Base-by-base conservation (phyloP, 495 filamentous ascomycete genomes). In the Penicillium psychrofluorescens region DNA sequence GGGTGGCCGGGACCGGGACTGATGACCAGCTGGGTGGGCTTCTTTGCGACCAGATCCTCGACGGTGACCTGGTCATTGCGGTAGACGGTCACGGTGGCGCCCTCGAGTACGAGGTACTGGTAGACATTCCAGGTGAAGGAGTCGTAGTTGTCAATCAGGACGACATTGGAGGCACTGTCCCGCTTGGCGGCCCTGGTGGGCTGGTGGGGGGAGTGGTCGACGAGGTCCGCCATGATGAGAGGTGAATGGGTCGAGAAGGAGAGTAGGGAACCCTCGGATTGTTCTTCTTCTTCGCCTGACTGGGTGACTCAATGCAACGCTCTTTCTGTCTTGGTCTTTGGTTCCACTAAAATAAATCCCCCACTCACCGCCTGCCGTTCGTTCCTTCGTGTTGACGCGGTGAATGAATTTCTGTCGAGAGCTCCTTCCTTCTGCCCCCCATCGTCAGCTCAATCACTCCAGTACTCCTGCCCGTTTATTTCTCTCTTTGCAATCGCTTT, bases 41-140 rank as follows among this genome's bases (percentile, higher is more conserved):
- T 81, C 59, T 84, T 78, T 8, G 76, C 75, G 42, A 91, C 81
- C 45, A 99, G 72, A 44, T 95, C 84, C 16, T 91, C 79, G 8
- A 99, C 64, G 4, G 81, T 80, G 60, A 96, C 81, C 61, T 95
- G 79, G 68, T 97, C 90, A 58, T 99, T 99, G 45, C 92, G 79
- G 69, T 79, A 84, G 22, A 97, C 92, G 9, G 81, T 85, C 34
- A 96, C 90, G 0, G 67, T 83, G 22, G 92, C 92, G 33, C 92
- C 92, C 66, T 97, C 92, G 7, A 96, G 81, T 0, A 90, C 86
- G 3, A 99, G 77, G 54, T 96, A 99, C 61, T 99, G 94, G 64
- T 95, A 96, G 46, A 99, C 88, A 59, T 97, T 98, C 86, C 88
- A 97, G 48, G 91, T 95, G 56, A 97, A 99, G 0, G 91, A 96